Base-by-base conservation (phyloP, 352 stramenopile genomes). In the Phytophthora pinifolia region DNA sequence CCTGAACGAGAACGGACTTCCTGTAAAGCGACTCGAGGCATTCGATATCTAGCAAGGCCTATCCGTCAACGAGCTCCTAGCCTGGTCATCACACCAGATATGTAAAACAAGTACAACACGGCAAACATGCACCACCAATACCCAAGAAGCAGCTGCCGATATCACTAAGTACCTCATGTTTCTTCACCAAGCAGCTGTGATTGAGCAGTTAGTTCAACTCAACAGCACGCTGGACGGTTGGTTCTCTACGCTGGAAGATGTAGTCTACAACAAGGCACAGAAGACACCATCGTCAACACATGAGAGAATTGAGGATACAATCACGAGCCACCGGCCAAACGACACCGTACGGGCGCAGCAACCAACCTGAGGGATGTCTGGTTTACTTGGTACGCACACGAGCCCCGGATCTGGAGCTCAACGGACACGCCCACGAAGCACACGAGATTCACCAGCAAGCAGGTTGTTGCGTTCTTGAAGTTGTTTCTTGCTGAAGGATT, bases 311-410 rank as follows among this genome's bases (percentile, higher is more conserved):
- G 35, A 47, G 32, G 43, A 47, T 22, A 14, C 13, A 10, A 39
- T 6, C 37, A 34, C 8, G 9, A 35, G 10, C 14, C 25, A 44
- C 25, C 36, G 33, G 6, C 31, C 13, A 53, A 45, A 20, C 15
- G 44, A 49, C 34, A 29, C 2, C 27, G 30, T 46, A 62, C 45
- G 2, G 12, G n/a, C 41, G 6, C 30, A 39, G 29, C 22, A 36
- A 39, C 22, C 0, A 54, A 14, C 15, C 20, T 46, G 27, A 45
- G 39, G 14, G 45, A 50, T 8, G 45, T 33, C 9, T 55, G 45
- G 54, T 61, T 49, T 36, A 15, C 43, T 2, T 54, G 35, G 44
- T 62, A 62, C 25, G 18, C 46, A n/a, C 45, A 62, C 6, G 37
- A 51, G 18, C 31, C 32, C 4, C 45, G 32, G 0, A 48, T 56